These are phyloP conservation scores for Lepidopterella palustris DNA, from an alignment of 495 filamentous ascomycete species.

Conservation along the genomic window DNA sequence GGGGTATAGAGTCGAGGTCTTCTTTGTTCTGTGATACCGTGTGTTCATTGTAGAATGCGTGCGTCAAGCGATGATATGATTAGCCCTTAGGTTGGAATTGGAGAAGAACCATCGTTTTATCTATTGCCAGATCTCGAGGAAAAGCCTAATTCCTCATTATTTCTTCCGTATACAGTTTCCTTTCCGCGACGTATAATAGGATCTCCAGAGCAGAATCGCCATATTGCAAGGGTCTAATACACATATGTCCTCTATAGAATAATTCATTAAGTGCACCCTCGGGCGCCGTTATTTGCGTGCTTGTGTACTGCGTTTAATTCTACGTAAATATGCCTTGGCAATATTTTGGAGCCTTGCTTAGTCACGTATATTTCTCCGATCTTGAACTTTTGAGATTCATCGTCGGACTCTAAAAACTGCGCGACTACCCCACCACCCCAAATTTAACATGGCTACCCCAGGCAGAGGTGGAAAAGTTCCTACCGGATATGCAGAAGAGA, in stretches of 20 bases:
- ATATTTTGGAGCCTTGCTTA: background rate
- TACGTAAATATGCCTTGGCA: background rate
- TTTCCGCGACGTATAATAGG: too few relatives aligned
- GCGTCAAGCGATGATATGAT: background rate
- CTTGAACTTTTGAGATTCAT: background rate
- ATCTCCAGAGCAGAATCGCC: too few relatives aligned
- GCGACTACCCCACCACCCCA: background rate
- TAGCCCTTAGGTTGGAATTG: background rate
- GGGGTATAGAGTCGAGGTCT: constrained; percentile 1
- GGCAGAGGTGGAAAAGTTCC: constrained; percentile 87
- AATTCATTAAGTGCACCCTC: too few relatives aligned
- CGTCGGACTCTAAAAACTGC: background rate
- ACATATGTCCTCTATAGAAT: too few relatives aligned
- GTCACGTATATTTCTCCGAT: background rate
- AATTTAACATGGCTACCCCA: constrained; percentile 64
- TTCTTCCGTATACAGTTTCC: too few relatives aligned
- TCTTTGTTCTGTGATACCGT: constrained; percentile 18
- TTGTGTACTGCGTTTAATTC: too few relatives aligned
- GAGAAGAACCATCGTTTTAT: background rate
- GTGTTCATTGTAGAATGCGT: constrained; percentile 7
- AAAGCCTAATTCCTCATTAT: too few relatives aligned
- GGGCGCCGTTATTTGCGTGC: too few relatives aligned
- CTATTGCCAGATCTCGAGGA: background rate
- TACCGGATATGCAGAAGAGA: constrained; percentile 82
- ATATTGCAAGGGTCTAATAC: too few relatives aligned